Evolutionary conservation across 257 asterid species (phyloP).

Genomic region (Nyctanthes arbortristis): DNA sequence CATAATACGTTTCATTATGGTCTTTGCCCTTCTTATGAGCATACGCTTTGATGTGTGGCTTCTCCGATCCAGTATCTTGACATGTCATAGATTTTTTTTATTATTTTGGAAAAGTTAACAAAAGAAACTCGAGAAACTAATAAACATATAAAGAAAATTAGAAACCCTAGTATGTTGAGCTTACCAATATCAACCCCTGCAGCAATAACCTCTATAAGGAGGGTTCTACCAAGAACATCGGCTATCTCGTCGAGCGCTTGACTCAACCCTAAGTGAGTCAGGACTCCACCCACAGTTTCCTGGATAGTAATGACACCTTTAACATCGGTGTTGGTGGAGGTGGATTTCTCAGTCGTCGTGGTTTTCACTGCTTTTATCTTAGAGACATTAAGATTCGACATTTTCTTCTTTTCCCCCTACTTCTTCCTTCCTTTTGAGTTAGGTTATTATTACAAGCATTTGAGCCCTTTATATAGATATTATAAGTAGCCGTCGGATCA

Average conservation of each 20-base stretch:
- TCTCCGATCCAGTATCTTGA: conserved; percentile 47
- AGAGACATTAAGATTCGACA: conserved; percentile 23
- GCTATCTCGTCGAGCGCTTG: conserved; percentile 23
- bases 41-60: conserved; percentile 26
- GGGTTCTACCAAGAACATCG: conserved; percentile 24
- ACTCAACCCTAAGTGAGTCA: background rate
- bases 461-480: no score
- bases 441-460: no score
- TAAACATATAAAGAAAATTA: no score
- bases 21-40: conserved; percentile 27
- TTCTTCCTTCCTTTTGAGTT: no score
- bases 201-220: conserved; percentile 30
- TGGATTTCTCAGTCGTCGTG: conserved; percentile 19
- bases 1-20: conserved; percentile 32
- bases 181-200: conserved; percentile 42
- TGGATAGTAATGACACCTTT: conserved; percentile 45
- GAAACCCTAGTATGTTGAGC: background rate
- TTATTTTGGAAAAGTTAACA: no score
- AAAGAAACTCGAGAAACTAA: no score
- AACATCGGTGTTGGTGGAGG: conserved; percentile 18
- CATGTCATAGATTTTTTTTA: no score
- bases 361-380: conserved; percentile 27
- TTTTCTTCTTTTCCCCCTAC: no score
- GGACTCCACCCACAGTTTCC: conserved; percentile 38
- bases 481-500: no score